Percentiles rank a stretch among this genome's conserved stretches.
Conservation (phyloP, 1,284 basidiomycete species). For the Ustilago sp. region DNA sequence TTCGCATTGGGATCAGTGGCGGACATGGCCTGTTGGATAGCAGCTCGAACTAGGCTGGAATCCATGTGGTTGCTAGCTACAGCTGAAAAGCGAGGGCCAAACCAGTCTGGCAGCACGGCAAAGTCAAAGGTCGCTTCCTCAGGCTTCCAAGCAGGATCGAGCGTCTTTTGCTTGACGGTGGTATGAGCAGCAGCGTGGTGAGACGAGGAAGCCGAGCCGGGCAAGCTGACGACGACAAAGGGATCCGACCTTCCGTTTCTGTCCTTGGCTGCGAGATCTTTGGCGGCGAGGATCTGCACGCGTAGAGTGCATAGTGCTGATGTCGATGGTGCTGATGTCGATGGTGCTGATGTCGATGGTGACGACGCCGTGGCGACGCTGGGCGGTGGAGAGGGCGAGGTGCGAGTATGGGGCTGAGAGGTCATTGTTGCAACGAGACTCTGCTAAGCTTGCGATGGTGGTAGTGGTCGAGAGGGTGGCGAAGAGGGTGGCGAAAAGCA, state of each 20-base stretch:
- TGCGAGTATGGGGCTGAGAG: background rate
- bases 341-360: background rate
- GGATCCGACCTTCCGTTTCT: constrained; percentile 70
- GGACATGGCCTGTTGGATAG: constrained; percentile 25
- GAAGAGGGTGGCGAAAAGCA: background rate
- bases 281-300: constrained; percentile 70
- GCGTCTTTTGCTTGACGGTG: constrained; percentile 80
- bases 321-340: background rate
- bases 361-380: constrained; percentile 1
- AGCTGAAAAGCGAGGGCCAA: constrained; percentile 73
- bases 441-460: background rate
- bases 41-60: constrained; percentile 32
- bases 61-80: constrained; percentile 39
- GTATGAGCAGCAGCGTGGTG: constrained; percentile 74
- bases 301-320: constrained; percentile 51
- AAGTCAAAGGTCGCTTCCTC: constrained; percentile 58
- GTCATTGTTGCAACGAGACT: background rate
- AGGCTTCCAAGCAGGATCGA: constrained; percentile 79
- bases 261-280: constrained; percentile 72
- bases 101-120: constrained; percentile 56
- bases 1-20: background rate
- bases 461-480: background rate
- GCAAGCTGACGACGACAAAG: constrained; percentile 64
- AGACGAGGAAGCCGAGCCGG: constrained; percentile 42
- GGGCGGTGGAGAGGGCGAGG: constrained; percentile 1